Evolutionary conservation across 768 basidiomycete species (phyloP).

Genomic region (Suillus decipiens): DNA sequence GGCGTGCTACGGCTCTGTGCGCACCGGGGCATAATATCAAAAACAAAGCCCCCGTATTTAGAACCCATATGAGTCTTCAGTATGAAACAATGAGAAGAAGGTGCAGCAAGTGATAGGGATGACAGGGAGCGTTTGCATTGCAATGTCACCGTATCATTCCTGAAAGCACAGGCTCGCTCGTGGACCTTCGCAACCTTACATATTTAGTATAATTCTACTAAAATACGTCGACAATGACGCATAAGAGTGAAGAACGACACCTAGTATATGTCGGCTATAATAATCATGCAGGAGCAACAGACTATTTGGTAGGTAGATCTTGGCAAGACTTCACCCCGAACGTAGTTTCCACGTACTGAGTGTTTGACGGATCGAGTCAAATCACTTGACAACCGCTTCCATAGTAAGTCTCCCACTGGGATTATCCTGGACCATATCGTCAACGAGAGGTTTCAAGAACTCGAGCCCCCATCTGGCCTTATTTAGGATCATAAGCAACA

Average conservation of each 20-base stretch:
- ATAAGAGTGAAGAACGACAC: neutral
- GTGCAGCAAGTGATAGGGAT: neutral
- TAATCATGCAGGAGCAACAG: neutral
- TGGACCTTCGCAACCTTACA: neutral
- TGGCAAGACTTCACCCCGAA: constrained; percentile 16
- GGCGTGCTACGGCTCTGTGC: too few species aligned
- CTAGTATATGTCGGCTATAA: neutral
- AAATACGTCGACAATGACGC: neutral
- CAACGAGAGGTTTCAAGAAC: constrained; percentile 36
- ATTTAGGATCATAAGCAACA: neutral
- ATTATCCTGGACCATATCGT: constrained; percentile 39
- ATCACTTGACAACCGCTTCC: constrained; percentile 36
- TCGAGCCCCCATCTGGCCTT: constrained; percentile 16
- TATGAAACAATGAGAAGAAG: neutral
- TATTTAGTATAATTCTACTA: neutral
- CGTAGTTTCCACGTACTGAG: constrained; percentile 30
- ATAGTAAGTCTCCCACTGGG: constrained; percentile 39
- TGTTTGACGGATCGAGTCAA: constrained; percentile 20
- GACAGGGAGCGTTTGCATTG: neutral
- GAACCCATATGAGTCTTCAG: neutral
- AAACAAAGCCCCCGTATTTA: too few species aligned
- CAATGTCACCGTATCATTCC: neutral
- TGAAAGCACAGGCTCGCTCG: neutral
- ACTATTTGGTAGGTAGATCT: neutral
- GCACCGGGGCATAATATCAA: too few species aligned